Conservation (phyloP, 768 basidiomycete genomes). For the Auriscalpium microsporum region DNA sequence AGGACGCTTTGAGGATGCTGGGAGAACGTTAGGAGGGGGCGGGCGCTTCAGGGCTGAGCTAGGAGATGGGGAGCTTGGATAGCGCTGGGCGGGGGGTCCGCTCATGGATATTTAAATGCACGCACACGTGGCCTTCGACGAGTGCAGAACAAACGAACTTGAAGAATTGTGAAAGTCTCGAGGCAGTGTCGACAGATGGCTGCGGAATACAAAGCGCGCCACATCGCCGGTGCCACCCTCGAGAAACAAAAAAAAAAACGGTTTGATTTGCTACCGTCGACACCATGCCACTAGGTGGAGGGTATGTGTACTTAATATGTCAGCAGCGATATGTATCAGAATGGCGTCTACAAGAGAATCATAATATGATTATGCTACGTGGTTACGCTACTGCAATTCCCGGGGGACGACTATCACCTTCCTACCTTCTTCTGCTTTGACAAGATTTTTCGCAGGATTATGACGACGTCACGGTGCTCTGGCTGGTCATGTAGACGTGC, state of each 20-base stretch:
- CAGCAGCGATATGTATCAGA: too few species aligned
- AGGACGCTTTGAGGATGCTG: slow-evolving; percentile 29
- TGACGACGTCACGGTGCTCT: slow-evolving; percentile 26
- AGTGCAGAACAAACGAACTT: too few species aligned
- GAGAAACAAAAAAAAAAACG: neutral
- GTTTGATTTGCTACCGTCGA: neutral
- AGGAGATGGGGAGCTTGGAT: too few species aligned
- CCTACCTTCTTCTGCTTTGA: slow-evolving; percentile 17
- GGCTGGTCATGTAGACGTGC: slow-evolving; percentile 35
- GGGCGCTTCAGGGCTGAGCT: neutral
- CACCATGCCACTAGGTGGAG: too few species aligned
- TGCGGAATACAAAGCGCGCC: slow-evolving; percentile 3
- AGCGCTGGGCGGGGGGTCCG: too few species aligned
- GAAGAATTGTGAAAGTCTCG: neutral
- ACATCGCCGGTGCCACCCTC: neutral
- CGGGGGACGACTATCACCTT: neutral
- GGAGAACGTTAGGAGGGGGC: slow-evolving; percentile 9
- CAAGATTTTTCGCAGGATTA: slow-evolving; percentile 32
- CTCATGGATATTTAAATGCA: too few species aligned
- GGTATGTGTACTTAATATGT: too few species aligned
- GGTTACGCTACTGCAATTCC: too few species aligned
- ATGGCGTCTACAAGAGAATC: too few species aligned
- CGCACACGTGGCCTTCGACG: too few species aligned
- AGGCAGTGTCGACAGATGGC: slow-evolving; percentile 12
- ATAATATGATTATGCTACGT: too few species aligned